Conservation (phyloP, 2,329 filamentous ascomycete genomes). For the Calonectria hongkongensis region DNA sequence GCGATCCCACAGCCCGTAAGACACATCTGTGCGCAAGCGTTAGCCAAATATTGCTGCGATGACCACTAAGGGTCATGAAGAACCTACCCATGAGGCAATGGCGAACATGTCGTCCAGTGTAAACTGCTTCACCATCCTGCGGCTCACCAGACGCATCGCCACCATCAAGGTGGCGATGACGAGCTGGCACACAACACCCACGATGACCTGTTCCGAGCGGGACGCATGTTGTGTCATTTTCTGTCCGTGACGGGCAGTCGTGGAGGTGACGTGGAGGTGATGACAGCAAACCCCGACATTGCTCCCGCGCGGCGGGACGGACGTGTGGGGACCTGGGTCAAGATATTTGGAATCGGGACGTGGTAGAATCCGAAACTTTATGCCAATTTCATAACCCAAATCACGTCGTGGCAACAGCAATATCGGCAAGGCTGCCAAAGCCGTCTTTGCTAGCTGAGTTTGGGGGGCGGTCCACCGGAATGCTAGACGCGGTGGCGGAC, state of each 20-base stretch:
- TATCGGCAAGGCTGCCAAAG: slow-evolving; percentile 11
- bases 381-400: slow-evolving; percentile 5
- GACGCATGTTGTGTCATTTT: not conserved
- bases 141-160: slow-evolving; percentile 40
- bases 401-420: not conserved
- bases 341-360: slow-evolving; percentile 6
- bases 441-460: not conserved
- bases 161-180: slow-evolving; percentile 31
- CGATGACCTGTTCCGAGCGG: slow-evolving; percentile 10
- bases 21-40: slow-evolving; percentile 32
- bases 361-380: slow-evolving; percentile 13
- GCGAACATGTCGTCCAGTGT: slow-evolving; percentile 44
- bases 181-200: slow-evolving; percentile 1
- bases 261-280: not conserved
- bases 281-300: not conserved
- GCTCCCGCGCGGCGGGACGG: not conserved
- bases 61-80: not conserved
- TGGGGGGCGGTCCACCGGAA: slow-evolving; percentile 7
- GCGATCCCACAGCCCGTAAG: slow-evolving; percentile 36
- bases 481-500: slow-evolving; percentile 13
- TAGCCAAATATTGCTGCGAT: not conserved
- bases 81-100: slow-evolving; percentile 33
- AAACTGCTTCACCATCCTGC: slow-evolving; percentile 3
- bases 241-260: slow-evolving; percentile 1
- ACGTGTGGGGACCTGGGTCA: slow-evolving; percentile 2